Evolutionary conservation across 2,329 filamentous ascomycete species (phyloP).

Genomic region (Cercospora sp.): DNA sequence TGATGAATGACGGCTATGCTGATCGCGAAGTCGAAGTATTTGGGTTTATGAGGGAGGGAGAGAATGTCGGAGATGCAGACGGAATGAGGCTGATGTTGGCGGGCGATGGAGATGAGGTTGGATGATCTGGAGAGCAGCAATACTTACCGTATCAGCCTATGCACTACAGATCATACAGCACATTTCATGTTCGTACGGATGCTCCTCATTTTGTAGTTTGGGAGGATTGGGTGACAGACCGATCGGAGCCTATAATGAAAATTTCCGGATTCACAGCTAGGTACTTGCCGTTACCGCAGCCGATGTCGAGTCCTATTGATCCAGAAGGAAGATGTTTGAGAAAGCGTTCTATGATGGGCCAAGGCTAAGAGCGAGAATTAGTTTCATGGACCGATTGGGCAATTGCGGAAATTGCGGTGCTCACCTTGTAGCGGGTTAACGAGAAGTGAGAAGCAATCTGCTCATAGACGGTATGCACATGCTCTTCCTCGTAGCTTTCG

Average conservation of each 20-base stretch:
- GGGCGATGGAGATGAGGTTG: slow-evolving; percentile 60
- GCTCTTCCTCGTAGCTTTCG: slow-evolving; percentile 72
- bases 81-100: slow-evolving; percentile 60
- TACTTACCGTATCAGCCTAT: slow-evolving; percentile 20
- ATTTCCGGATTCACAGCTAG: slow-evolving; percentile 73
- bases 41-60: slow-evolving; percentile 70
- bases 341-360: slow-evolving; percentile 86
- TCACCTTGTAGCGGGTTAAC: slow-evolving; percentile 69
- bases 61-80: slow-evolving; percentile 80
- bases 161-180: not conserved
- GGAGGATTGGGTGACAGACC: slow-evolving; percentile 54
- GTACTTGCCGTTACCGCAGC: slow-evolving; percentile 98
- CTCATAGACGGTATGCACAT: slow-evolving; percentile 92
- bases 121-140: slow-evolving; percentile 49
- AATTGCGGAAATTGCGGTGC: not conserved
- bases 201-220: not conserved
- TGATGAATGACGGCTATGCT: slow-evolving; percentile 95
- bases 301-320: slow-evolving; percentile 82
- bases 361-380: slow-evolving; percentile 62
- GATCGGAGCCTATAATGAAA: slow-evolving; percentile 82
- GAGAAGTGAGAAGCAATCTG: slow-evolving; percentile 83
- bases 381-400: not conserved
- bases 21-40: slow-evolving; percentile 80
- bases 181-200: not conserved
- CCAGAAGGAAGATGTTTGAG: slow-evolving; percentile 66